phyloP scores from a whole-genome alignment of 768 basidiomycete species.

The Leccinellum luteum region DNA sequence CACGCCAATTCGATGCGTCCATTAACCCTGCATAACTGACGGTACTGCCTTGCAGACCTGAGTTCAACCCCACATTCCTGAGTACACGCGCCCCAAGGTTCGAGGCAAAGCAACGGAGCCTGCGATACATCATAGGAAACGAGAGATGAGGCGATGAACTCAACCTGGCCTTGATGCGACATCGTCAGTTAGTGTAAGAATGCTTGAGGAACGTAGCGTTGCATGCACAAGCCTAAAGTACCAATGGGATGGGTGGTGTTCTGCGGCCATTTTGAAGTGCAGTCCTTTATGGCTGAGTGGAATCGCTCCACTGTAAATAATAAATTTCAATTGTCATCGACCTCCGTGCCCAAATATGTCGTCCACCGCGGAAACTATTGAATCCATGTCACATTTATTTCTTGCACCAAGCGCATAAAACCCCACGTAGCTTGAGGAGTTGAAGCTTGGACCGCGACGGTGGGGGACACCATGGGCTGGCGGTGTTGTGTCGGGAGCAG shows the following conservation, averaged over 20 bases:
- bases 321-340: too few relatives aligned
- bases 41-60: constrained; percentile 16
- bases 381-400: not conserved
- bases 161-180: constrained; percentile 14
- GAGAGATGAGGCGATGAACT: constrained; percentile 17
- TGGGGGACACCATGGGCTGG: not conserved
- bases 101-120: constrained; percentile 22
- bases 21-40: too few relatives aligned
- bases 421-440: not conserved
- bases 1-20: constrained; percentile 18
- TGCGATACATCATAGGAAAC: constrained; percentile 9
- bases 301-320: too few relatives aligned
- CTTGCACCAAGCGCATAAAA: not conserved
- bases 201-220: not conserved
- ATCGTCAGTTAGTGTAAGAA: not conserved
- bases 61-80: constrained; percentile 14
- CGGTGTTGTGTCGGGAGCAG: not conserved
- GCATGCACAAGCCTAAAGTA: constrained; percentile 9
- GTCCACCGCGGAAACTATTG: not conserved
- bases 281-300: too few relatives aligned
- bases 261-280: constrained; percentile 51
- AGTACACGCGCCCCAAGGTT: constrained; percentile 24
- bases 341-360: not conserved
- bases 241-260: constrained; percentile 60
- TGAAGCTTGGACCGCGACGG: not conserved